Percentiles rank a stretch among this genome's conserved stretches.
phyloP scores from a whole-genome alignment of 1,139 yeast genomes.

The Hemisphaericaspora subhashii region DNA sequence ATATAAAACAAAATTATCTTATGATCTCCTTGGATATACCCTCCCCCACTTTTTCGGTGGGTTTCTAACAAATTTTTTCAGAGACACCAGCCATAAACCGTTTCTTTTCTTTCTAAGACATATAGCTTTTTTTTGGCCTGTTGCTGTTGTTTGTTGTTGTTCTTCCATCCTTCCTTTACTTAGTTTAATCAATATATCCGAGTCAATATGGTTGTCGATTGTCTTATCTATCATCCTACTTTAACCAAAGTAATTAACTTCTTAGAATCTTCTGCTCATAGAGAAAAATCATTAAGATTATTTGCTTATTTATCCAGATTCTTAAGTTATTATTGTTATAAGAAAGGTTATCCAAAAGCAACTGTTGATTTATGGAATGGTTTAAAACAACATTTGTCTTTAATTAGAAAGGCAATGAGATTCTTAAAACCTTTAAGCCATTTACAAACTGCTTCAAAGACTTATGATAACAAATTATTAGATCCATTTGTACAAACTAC shows the following conservation, averaged over 20 bases:
- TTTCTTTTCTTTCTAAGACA: too few relatives aligned
- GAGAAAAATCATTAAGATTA: conserved; percentile 76
- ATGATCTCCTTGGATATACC: too few relatives aligned
- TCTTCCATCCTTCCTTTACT: too few relatives aligned
- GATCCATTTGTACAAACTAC: conserved; percentile 63
- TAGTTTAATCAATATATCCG: too few relatives aligned
- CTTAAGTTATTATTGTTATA: conserved; percentile 59
- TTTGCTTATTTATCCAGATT: conserved; percentile 82
- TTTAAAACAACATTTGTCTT: conserved; percentile 59
- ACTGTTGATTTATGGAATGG: conserved; percentile 51
- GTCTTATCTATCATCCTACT: conserved; percentile 74
- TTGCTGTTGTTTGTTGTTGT: too few relatives aligned
- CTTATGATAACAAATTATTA: conserved; percentile 69
- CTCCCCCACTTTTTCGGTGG: too few relatives aligned
- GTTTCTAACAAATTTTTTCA: too few relatives aligned
- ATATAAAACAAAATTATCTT: too few relatives aligned
- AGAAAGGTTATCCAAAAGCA: conserved; percentile 57
- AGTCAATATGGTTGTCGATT: conserved; percentile 67
- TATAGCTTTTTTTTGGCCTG: too few relatives aligned
- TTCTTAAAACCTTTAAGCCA: conserved; percentile 82
- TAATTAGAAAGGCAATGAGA: conserved; percentile 82
- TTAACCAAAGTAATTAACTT: conserved; percentile 61
- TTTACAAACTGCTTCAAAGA: conserved; percentile 65
- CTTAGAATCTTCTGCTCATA: conserved; percentile 61
- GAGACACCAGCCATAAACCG: too few relatives aligned